Evolutionary conservation across 2,329 filamentous ascomycete species (phyloP).

Genomic region (Penicillium sp.): DNA sequence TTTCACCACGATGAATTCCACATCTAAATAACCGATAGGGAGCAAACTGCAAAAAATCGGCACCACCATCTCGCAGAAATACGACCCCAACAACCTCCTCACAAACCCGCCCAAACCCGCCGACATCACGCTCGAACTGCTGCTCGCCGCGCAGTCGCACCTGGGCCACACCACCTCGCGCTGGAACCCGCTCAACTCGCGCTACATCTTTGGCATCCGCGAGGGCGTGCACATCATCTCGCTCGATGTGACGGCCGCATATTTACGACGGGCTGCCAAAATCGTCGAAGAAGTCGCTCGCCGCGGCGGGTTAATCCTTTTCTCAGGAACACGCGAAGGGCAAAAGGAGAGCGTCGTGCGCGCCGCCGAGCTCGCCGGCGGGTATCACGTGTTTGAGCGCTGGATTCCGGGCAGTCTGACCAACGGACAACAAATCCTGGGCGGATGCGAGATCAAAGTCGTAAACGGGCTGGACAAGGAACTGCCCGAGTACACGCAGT

Average conservation of each 20-base stretch:
- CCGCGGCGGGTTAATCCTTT: conserved; percentile 78
- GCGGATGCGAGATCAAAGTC: conserved; percentile 64
- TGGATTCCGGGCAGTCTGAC: conserved; percentile 93
- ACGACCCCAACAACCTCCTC: conserved; percentile 42
- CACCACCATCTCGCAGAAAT: conserved; percentile 22
- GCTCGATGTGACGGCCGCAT: conserved; percentile 80
- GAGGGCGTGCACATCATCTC: conserved; percentile 90
- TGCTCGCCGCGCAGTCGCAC: conserved; percentile 82
- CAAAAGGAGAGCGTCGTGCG: conserved; percentile 77
- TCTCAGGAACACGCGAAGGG: conserved; percentile 80
- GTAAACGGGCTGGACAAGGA: conserved; percentile 70
- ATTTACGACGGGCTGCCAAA: conserved; percentile 88
- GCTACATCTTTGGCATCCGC: conserved; percentile 89
- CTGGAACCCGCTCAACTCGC: conserved; percentile 92
- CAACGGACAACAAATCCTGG: conserved; percentile 87
- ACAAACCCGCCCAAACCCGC: conserved; percentile 68
- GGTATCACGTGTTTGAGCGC: conserved; percentile 84
- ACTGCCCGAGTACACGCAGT: conserved; percentile 61
- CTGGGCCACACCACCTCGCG: conserved; percentile 85
- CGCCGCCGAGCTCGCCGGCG: conserved; percentile 71
- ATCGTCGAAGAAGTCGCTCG: conserved; percentile 84
- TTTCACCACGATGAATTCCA: too few relatives aligned
- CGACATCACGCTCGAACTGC: conserved; percentile 83
- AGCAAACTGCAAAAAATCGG: conserved; percentile 31
- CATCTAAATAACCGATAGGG: too few relatives aligned